A percentile compares a stretch with the other conserved stretches of the same genome.
These are phyloP conservation scores for Exserohilum rostratum DNA, from an alignment of 2,329 filamentous ascomycete species.

Conservation along the genomic window DNA sequence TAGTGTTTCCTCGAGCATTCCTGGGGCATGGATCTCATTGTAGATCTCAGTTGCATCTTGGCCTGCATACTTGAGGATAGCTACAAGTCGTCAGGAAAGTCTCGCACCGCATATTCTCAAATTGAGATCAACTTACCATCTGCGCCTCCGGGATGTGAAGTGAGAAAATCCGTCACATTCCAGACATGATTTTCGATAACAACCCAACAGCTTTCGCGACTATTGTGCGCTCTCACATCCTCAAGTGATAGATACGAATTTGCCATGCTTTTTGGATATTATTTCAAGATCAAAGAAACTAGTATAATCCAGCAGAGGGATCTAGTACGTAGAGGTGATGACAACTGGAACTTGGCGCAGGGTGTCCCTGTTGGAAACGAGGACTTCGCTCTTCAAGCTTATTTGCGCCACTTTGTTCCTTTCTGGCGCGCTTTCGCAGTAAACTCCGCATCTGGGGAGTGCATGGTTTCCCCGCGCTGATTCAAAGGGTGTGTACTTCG, in stretches of 20 bases:
- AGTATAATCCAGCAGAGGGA: neutral
- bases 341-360: neutral
- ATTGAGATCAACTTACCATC: slow-evolving; percentile 14
- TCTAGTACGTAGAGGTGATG: neutral
- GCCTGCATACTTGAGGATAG: slow-evolving; percentile 29
- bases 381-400: neutral
- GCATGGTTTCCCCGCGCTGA: neutral
- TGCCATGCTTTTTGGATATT: neutral
- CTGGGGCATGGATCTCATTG: slow-evolving; percentile 56
- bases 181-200: slow-evolving; percentile 69
- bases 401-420: neutral
- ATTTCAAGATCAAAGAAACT: neutral
- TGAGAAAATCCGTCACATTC: slow-evolving; percentile 67
- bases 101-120: neutral
- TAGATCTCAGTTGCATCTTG: slow-evolving; percentile 50
- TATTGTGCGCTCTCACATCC: neutral
- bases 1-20: slow-evolving; percentile 45
- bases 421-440: neutral
- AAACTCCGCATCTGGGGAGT: too few species aligned
- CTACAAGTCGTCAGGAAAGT: slow-evolving; percentile 3
- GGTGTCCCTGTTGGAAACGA: neutral
- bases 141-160: slow-evolving; percentile 63
- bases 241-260: neutral
- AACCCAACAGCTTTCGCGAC: slow-evolving; percentile 59
- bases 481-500: neutral